A percentile compares a stretch with the other conserved stretches of the same genome.
Evolutionary conservation across 352 stramenopile species (phyloP).

Genomic region (Hyaloperonospora arabidopsidis): DNA sequence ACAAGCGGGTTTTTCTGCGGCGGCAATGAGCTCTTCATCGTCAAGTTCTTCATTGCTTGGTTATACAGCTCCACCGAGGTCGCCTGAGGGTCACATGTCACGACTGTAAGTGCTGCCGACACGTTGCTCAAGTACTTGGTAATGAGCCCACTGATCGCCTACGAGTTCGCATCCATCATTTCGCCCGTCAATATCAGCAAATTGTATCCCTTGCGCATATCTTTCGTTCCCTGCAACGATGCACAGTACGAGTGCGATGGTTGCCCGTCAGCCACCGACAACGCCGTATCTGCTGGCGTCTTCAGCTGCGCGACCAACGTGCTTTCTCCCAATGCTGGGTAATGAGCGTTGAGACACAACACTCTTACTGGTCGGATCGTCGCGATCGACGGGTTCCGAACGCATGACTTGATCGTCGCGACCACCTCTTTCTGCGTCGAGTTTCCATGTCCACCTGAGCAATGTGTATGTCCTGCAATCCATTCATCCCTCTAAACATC

Average conservation of each 20-base stretch:
- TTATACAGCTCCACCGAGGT: slow-evolving; percentile 68
- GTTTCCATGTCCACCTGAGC: slow-evolving; percentile 47
- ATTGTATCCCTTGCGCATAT: slow-evolving; percentile 56
- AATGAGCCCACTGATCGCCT: slow-evolving; percentile 67
- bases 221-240: slow-evolving; percentile 13
- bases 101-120: slow-evolving; percentile 45
- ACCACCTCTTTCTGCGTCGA: slow-evolving; percentile 57
- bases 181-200: slow-evolving; percentile 55
- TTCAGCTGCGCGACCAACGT: slow-evolving; percentile 54
- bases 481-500: slow-evolving; percentile 53
- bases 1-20: slow-evolving; percentile 55
- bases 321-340: slow-evolving; percentile 26
- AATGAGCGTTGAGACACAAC: slow-evolving; percentile 58
- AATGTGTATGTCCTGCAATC: slow-evolving; percentile 59
- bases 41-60: slow-evolving; percentile 57
- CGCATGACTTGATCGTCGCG: slow-evolving; percentile 65
- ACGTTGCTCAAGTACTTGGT: slow-evolving; percentile 66
- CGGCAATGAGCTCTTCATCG: slow-evolving; percentile 51
- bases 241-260: slow-evolving; percentile 55
- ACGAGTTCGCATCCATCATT: slow-evolving; percentile 53
- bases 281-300: slow-evolving; percentile 28
- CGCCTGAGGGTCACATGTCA: slow-evolving; percentile 50
- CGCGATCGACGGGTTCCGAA: slow-evolving; percentile 74
- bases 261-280: slow-evolving; percentile 38
- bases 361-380: slow-evolving; percentile 55